Base-by-base conservation (phyloP, 2,329 filamentous ascomycete species). In the Trichoderma koningii region DNA sequence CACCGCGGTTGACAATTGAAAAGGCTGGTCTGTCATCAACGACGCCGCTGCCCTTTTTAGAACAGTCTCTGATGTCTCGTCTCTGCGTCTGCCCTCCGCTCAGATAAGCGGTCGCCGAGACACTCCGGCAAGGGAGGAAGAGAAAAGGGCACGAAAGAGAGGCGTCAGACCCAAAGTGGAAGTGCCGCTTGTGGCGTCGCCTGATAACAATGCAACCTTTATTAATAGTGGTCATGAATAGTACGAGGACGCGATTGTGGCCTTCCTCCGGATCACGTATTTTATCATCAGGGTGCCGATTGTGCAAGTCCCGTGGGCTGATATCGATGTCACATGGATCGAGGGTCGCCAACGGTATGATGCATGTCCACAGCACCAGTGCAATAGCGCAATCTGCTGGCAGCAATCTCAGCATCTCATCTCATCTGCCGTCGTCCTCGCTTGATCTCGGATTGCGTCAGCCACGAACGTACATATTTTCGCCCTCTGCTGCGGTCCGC, bases 241-340 rank as follows among this genome's bases (percentile, higher is more conserved):
- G 34, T 38, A 38, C 34, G 34, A 38, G 34, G 34, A 38, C 10
- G 34, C 14, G 10, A 38, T 38, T 38, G 34, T 38, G 34, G 34
- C 34, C 34, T 38, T 38, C 34, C 14, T 38, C 14, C 5, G 10
- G 14, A 14, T 14, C 34, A 38, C 34, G 34, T 14, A 34, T 60
- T 50, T 17, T 50, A 23, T 26, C 30, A 41, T 48, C 47, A 30
- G 45, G 30, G 42, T 50, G 56, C 30, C 30, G 53, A 44, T 56
- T 56, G 53, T 41, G 44, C 53, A 57, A 57, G 45, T 63, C 48
- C 50, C 38, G 21, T 63, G 59, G 50, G 59, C 59, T 63, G 59
- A 63, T 63, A 53, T 63, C 59, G 15, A 53, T 63, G 59, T 63
- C 59, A 63, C 26, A 53, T 55, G 59, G 50, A 10, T 63, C 53